Evolutionary conservation across 2,329 filamentous ascomycete species (phyloP).

Genomic region (Trichoderma simmonsii): DNA sequence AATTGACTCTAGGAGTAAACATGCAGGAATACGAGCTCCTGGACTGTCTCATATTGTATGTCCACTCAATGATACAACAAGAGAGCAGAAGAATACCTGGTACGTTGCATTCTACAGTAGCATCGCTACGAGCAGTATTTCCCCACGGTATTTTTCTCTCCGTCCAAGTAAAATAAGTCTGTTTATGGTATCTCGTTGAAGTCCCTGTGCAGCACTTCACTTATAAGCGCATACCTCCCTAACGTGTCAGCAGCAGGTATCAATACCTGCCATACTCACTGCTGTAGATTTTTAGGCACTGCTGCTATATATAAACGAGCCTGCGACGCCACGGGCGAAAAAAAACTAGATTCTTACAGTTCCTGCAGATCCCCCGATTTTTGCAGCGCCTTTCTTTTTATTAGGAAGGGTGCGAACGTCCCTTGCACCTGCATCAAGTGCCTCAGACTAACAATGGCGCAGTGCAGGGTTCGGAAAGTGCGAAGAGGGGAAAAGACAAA

Average conservation of each 20-base stretch:
- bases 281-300: neutral
- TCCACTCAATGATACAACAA: neutral
- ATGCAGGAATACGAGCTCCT: neutral
- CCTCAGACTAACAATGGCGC: neutral
- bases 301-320: neutral
- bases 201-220: neutral
- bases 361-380: conserved; percentile 9
- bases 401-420: neutral
- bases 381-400: neutral
- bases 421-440: neutral
- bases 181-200: neutral
- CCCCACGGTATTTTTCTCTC: neutral
- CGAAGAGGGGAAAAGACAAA: neutral
- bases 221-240: neutral
- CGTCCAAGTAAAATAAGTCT: neutral
- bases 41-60: neutral
- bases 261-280: neutral
- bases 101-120: neutral
- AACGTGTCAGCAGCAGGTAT: neutral
- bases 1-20: neutral
- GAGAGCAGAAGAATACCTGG: neutral
- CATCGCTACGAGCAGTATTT: neutral
- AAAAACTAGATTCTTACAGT: conserved; percentile 8
- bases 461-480: conserved; percentile 1
- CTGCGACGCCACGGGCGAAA: neutral